Conservation (phyloP, 352 stramenopile species). For the Phytophthora idaei region DNA sequence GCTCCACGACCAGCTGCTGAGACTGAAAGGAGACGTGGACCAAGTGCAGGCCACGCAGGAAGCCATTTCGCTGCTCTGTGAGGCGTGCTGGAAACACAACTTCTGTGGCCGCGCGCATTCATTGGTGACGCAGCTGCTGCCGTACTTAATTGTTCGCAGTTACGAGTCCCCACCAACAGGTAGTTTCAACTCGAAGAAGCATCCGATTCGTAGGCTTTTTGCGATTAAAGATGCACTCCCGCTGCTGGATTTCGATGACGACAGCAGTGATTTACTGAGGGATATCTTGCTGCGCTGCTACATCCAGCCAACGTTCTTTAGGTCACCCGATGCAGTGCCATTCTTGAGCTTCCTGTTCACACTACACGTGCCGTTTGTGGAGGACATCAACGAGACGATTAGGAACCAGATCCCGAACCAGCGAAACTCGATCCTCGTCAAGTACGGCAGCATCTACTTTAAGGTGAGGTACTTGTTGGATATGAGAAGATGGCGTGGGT, state of each 20-base stretch:
- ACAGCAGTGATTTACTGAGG: constrained; percentile 74
- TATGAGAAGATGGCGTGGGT: background rate
- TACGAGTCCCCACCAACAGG: constrained; percentile 64
- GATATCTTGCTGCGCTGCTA: constrained; percentile 89
- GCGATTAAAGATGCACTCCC: constrained; percentile 78
- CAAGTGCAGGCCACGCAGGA: constrained; percentile 62
- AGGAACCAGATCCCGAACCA: constrained; percentile 87
- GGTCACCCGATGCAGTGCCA: constrained; percentile 75
- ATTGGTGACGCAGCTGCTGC: constrained; percentile 84
- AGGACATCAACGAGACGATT: constrained; percentile 90
- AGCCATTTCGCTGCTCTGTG: constrained; percentile 72
- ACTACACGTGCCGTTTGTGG: constrained; percentile 82
- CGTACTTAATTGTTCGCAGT: constrained; percentile 83
- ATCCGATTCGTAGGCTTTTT: constrained; percentile 77
- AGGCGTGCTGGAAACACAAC: constrained; percentile 76
- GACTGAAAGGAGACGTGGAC: constrained; percentile 49
- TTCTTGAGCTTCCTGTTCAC: constrained; percentile 90
- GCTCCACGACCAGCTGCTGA: constrained; percentile 70
- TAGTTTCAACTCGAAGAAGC: constrained; percentile 69
- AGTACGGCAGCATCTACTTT: constrained; percentile 85
- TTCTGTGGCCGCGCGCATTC: constrained; percentile 61
- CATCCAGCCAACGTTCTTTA: constrained; percentile 87
- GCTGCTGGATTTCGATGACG: constrained; percentile 84
- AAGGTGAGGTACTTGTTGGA: constrained; percentile 39
- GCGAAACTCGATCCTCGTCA: constrained; percentile 81